A percentile compares a stretch with the other conserved stretches of the same genome.
Evolutionary conservation across 768 basidiomycete species (phyloP).

Genomic region (Tulasnella sp.): DNA sequence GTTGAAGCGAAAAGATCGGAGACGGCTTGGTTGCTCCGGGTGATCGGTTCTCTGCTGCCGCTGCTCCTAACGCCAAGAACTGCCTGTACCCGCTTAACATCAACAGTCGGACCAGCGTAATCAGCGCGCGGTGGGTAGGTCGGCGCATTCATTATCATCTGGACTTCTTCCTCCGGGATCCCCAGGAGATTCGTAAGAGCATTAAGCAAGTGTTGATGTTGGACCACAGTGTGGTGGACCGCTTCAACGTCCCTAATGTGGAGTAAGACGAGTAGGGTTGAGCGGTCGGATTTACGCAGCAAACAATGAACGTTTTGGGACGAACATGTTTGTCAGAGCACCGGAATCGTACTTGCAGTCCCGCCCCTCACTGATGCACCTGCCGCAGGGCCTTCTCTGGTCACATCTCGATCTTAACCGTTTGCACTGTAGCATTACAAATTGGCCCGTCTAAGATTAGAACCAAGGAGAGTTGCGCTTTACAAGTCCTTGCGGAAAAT

Average conservation of each 20-base stretch:
- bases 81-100: not conserved
- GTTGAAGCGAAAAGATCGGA: too few relatives aligned
- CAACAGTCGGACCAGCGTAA: not conserved
- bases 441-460: not conserved
- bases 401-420: conserved; percentile 84
- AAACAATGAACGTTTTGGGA: conserved; percentile 21
- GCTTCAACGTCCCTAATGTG: conserved; percentile 66
- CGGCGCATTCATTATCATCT: conserved; percentile 10
- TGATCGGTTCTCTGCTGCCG: not conserved
- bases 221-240: conserved; percentile 65
- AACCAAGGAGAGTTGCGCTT: not conserved
- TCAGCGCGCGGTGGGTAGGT: not conserved
- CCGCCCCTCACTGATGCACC: conserved; percentile 66
- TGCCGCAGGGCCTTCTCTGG: conserved; percentile 67
- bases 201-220: not conserved
- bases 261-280: not conserved
- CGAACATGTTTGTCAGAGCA: conserved; percentile 79
- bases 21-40: too few relatives aligned
- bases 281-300: not conserved
- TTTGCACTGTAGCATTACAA: conserved; percentile 79
- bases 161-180: not conserved
- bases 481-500: not conserved
- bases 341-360: conserved; percentile 44
- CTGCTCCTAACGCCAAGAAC: not conserved
- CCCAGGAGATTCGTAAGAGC: conserved; percentile 16